Conservation (phyloP, 192 early-diverging fungal genomes). For the Chytriomyces confervae region DNA sequence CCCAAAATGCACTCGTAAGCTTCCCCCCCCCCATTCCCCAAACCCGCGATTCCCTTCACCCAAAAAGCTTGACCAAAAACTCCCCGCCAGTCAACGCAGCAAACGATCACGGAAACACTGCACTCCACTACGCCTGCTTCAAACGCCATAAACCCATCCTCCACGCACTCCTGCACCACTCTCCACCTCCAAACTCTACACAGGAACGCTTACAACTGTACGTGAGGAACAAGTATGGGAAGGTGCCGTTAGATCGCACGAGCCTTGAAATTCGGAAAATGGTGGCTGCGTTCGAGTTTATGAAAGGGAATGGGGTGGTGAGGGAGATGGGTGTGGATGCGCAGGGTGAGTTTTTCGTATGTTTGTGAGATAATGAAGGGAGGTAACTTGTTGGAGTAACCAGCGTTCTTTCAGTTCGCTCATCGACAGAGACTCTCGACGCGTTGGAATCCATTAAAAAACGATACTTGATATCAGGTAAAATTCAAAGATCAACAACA, state of each 20-base stretch:
- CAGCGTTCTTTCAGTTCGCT: background rate
- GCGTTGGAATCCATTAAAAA: background rate
- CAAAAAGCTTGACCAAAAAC: background rate
- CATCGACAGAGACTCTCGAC: background rate
- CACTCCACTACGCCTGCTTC: conserved; percentile 65
- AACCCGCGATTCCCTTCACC: background rate
- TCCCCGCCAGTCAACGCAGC: conserved; percentile 51
- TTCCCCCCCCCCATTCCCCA: background rate
- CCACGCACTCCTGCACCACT: conserved; percentile 33
- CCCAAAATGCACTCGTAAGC: background rate
- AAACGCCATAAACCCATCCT: conserved; percentile 49
- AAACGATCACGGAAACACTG: conserved; percentile 66
- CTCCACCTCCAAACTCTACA: background rate
- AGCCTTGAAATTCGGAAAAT: conserved; percentile 37
- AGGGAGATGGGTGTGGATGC: conserved; percentile 24
- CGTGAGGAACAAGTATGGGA: conserved; percentile 54
- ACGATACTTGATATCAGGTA: conserved; percentile 15
- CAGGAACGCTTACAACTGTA: conserved; percentile 12
- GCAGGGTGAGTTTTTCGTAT: conserved; percentile 18
- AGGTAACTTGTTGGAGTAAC: background rate
- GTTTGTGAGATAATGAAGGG: background rate
- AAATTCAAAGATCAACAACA: background rate
- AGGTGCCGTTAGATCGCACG: conserved; percentile 44
- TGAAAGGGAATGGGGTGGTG: conserved; percentile 17
- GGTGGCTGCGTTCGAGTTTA: conserved; percentile 25